Base-by-base conservation (phyloP, 1,284 basidiomycete species). In the Peniophora sp. region DNA sequence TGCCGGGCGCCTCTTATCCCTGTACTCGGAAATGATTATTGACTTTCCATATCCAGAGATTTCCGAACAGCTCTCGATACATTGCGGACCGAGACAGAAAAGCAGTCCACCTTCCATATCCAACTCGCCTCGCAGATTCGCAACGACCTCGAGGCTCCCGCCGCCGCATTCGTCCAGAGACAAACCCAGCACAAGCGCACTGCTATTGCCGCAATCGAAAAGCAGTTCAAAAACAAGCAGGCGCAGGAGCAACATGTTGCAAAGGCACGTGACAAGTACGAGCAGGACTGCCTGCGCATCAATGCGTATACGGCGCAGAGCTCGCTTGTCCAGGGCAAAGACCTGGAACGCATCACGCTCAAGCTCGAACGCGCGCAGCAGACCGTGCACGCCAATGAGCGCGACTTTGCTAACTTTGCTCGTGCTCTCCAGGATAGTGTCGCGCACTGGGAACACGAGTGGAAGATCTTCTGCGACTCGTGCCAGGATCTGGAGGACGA, bases 401-500 rank as follows among this genome's bases (percentile, higher is more conserved):
- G 85, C 24, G 96, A 99, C 60, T 98, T 95, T 62, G 78, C 81
- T 32, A 91, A 92, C 66, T 96, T 93, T 66, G 82, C 92, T 9
- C 80, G 81, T 51, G 87, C 85, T 0, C 70, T 97, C 48, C 81
- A 85, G 57, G 88, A 92, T 52, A 97, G 92, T 18, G 80, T 79
- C 45, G 73, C 72, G 52, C 88, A 89, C 63, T 99, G 96, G 96
- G 94, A 97, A 64, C 75, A 79, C 51, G 88, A 92, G 56, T 99
- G 96, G 96, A 97, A 92, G 67, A 70, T 71, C 5, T 97, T 94
- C 67, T 94, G 92, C 63, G 94, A 97, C 72, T 83, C 82, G 51
- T 94, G 90, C 58, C 97, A 99, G 69, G 96, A 99, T 69, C 67
- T 97, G 45, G 96, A 99, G 65, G 95, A 98, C 62, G 88, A 96